phyloP scores from a whole-genome alignment of 805 yeast genomes.

The Candida schatavii region DNA sequence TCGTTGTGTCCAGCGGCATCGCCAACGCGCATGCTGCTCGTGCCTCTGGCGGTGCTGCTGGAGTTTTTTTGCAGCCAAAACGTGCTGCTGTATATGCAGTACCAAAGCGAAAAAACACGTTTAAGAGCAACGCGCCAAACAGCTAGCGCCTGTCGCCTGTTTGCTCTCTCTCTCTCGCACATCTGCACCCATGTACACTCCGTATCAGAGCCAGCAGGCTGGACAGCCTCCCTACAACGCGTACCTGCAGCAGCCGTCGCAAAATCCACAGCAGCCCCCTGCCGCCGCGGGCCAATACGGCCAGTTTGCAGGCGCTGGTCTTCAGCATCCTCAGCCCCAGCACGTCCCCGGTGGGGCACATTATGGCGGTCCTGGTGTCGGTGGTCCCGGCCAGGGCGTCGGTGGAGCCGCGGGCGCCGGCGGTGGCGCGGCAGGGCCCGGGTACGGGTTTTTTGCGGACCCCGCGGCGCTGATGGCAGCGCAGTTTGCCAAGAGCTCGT shows the following conservation, averaged over 20 bases:
- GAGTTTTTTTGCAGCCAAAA: too few relatives aligned
- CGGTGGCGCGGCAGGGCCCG: conserved; percentile 1
- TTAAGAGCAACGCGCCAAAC: not conserved
- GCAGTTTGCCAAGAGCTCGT: conserved; percentile 83
- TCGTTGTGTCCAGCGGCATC: not conserved
- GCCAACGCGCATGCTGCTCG: not conserved
- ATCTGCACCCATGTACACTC: conserved; percentile 4
- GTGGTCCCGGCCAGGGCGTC: conserved; percentile 14
- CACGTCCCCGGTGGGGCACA: conserved; percentile 19
- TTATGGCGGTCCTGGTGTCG: conserved; percentile 16
- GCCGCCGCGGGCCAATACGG: conserved; percentile 13
- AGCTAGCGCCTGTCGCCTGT: not conserved
- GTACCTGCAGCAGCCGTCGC: conserved; percentile 12
- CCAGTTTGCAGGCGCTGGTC: conserved; percentile 31
- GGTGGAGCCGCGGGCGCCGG: conserved; percentile 12
- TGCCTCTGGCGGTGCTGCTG: too few relatives aligned
- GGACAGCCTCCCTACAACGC: too few relatives aligned
- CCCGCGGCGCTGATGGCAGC: conserved; percentile 83
- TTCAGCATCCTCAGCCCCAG: conserved; percentile 45
- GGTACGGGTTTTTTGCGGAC: conserved; percentile 56
- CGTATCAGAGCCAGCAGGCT: conserved; percentile 2
- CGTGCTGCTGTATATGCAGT: not conserved
- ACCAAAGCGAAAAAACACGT: not conserved
- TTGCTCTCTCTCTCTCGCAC: too few relatives aligned
- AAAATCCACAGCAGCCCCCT: conserved; percentile 19